Conservation (phyloP, 192 early-diverging fungal genomes). For the Coemansia reversa region DNA sequence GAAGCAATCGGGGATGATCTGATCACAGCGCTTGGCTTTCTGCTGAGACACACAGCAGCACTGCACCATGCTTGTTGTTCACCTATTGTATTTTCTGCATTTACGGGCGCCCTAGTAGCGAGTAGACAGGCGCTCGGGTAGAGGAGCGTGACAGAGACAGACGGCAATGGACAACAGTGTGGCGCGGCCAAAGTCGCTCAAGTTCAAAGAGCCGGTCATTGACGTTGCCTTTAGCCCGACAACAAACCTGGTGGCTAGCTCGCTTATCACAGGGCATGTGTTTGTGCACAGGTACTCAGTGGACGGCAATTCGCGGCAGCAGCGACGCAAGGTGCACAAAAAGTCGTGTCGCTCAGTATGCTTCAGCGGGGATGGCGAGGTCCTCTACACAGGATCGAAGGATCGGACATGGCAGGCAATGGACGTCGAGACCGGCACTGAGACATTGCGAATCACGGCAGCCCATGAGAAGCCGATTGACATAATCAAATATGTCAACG, state of each 20-base stretch:
- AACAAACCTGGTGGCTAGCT: conserved; percentile 44
- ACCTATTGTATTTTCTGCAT: conserved; percentile 7
- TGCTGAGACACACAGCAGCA: neutral
- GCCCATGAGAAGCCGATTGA: conserved; percentile 89
- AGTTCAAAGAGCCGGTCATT: conserved; percentile 53
- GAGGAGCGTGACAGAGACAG: neutral
- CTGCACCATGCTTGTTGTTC: neutral
- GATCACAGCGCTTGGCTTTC: neutral
- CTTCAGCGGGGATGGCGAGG: conserved; percentile 73
- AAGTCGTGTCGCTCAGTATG: conserved; percentile 84
- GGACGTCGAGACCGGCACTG: conserved; percentile 73
- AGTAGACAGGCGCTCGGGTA: neutral
- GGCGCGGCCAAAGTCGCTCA: conserved; percentile 47
- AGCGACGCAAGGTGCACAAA: conserved; percentile 60
- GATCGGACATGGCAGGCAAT: conserved; percentile 82
- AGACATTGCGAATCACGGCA: conserved; percentile 64
- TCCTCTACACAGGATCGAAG: conserved; percentile 72
- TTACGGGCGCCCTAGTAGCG: neutral
- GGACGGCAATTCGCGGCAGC: conserved; percentile 41
- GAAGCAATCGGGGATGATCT: neutral
- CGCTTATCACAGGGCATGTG: conserved; percentile 53
- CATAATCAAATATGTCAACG: conserved; percentile 66
- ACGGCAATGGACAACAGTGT: conserved; percentile 43
- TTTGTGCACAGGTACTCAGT: conserved; percentile 48
- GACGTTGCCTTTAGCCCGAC: conserved; percentile 51